A percentile compares a stretch with the other conserved stretches of the same genome.
Conservation (phyloP, 768 basidiomycete species). For the Rhizopogon roseolus region DNA sequence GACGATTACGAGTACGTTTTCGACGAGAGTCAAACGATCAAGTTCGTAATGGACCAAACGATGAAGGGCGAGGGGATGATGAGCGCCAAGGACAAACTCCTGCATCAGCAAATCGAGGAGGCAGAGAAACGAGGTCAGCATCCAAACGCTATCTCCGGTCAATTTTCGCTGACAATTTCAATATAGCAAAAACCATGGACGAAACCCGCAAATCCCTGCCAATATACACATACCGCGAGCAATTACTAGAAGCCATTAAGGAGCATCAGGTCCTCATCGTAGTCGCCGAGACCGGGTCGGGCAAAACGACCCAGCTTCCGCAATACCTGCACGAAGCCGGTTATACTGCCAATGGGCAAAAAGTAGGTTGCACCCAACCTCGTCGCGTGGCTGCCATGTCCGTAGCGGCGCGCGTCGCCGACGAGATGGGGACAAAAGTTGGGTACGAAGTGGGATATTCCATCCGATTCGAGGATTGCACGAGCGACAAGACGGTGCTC, state of each 20-base stretch:
- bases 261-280: constrained; percentile 95
- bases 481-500: constrained; percentile 96
- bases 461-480: constrained; percentile 99
- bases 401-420: constrained; percentile 97
- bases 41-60: constrained; percentile 85
- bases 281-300: constrained; percentile 97
- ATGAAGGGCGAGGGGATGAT: constrained; percentile 63
- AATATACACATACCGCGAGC: constrained; percentile 83
- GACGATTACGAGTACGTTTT: constrained; percentile 97
- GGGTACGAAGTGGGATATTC: constrained; percentile 99
- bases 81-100: constrained; percentile 78
- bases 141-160: background rate
- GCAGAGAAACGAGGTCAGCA: constrained; percentile 82
- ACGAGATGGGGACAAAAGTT: constrained; percentile 96
- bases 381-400: constrained; percentile 99
- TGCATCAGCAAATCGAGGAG: constrained; percentile 86
- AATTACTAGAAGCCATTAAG: constrained; percentile 83
- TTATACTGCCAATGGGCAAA: constrained; percentile 81
- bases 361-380: constrained; percentile 90
- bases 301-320: constrained; percentile 97
- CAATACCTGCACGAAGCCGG: constrained; percentile 99
- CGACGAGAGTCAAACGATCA: constrained; percentile 95
- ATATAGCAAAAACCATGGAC: constrained; percentile 79
- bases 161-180: background rate
- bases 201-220: constrained; percentile 92